Conservation (phyloP, 1,139 yeast genomes). For the Pneumocystis sp. region DNA sequence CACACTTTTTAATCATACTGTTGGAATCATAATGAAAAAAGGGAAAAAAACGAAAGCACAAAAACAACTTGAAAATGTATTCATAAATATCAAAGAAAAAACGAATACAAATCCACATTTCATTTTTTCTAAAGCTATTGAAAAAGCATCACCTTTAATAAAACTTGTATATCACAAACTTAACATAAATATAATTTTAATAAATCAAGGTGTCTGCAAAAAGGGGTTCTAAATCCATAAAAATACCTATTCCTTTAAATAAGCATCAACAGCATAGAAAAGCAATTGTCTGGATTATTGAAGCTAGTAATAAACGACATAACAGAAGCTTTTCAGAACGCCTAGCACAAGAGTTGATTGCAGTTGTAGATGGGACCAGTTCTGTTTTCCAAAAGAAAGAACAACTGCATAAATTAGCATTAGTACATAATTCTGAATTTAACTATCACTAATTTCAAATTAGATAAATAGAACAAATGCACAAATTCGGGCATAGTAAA, state of each 20-base stretch:
- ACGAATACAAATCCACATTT: slow-evolving; percentile 64
- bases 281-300: slow-evolving; percentile 32
- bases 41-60: slow-evolving; percentile 80
- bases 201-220: not conserved
- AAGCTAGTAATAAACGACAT: slow-evolving; percentile 5
- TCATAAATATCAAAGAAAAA: slow-evolving; percentile 62
- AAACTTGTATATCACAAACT: slow-evolving; percentile 29
- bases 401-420: slow-evolving; percentile 8
- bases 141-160: slow-evolving; percentile 73
- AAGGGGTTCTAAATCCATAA: slow-evolving; percentile 19
- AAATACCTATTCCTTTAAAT: slow-evolving; percentile 71
- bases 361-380: slow-evolving; percentile 11
- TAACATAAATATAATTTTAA: not conserved
- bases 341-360: slow-evolving; percentile 11
- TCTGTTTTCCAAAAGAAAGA: slow-evolving; percentile 7
- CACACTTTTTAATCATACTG: slow-evolving; percentile 58
- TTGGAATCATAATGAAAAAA: slow-evolving; percentile 80
- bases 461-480: slow-evolving; percentile 3
- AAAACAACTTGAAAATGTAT: slow-evolving; percentile 56
- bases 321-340: slow-evolving; percentile 1
- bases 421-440: slow-evolving; percentile 6
- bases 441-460: not conserved
- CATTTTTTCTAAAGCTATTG: slow-evolving; percentile 58
- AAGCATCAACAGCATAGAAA: slow-evolving; percentile 71
- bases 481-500: not conserved